phyloP scores from a whole-genome alignment of 2,329 filamentous ascomycete species.

The Fusarium zealandicum region DNA sequence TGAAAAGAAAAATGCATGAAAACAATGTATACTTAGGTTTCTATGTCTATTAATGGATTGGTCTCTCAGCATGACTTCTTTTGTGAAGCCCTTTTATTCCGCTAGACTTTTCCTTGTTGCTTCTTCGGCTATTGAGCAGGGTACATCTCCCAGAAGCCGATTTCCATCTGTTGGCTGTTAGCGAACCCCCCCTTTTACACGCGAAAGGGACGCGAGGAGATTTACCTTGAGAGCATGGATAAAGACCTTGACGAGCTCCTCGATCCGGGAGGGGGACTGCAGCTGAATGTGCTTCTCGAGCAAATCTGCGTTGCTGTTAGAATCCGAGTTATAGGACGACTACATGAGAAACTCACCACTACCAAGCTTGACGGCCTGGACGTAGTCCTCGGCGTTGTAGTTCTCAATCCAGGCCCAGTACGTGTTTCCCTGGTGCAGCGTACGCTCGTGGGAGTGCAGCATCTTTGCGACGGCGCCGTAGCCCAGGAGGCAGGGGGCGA shows the following conservation, averaged over 20 bases:
- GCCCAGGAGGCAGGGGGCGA: conserved; percentile 89
- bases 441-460: conserved; percentile 69
- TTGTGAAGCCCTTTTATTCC: not conserved
- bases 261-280: conserved; percentile 77
- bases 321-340: no score
- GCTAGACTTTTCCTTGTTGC: not conserved
- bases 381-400: conserved; percentile 83
- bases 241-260: conserved; percentile 85
- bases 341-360: conserved; percentile 60
- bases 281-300: conserved; percentile 77
- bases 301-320: conserved; percentile 59
- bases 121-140: conserved; percentile 43
- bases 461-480: conserved; percentile 82
- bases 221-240: conserved; percentile 83
- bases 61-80: not conserved
- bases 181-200: not conserved
- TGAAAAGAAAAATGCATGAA: conserved; percentile 13
- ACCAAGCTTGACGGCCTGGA: conserved; percentile 73
- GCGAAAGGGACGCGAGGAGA: not conserved
- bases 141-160: conserved; percentile 64
- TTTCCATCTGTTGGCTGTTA: conserved; percentile 54
- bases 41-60: conserved; percentile 30
- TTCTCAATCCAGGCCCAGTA: conserved; percentile 95
- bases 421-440: conserved; percentile 68
- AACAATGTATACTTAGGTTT: conserved; percentile 28